Conservation (phyloP, 352 stramenopile genomes). For the Pythium sukuiense region DNA sequence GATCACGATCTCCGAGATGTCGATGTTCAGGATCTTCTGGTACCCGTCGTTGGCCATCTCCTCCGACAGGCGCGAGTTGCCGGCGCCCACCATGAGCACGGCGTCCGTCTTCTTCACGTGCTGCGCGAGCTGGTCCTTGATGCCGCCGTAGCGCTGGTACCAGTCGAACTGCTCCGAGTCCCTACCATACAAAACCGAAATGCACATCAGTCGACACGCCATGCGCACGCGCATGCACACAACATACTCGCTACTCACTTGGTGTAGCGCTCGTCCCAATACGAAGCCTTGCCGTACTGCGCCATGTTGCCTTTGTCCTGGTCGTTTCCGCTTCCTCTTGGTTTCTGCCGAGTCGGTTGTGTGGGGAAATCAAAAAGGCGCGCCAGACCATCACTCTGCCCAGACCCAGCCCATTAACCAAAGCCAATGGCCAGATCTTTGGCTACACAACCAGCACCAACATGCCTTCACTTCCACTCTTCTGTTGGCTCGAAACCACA, state of each 20-base stretch:
- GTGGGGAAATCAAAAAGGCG: constrained; percentile 18
- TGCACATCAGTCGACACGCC: neutral
- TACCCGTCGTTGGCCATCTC: constrained; percentile 96
- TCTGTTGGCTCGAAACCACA: neutral
- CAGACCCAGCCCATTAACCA: too few relatives aligned
- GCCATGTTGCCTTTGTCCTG: constrained; percentile 50
- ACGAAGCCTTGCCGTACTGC: constrained; percentile 92
- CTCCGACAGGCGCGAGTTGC: constrained; percentile 94
- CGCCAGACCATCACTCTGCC: constrained; percentile 24
- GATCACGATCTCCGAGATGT: constrained; percentile 93
- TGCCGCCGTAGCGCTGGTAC: constrained; percentile 92
- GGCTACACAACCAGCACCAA: constrained; percentile 15
- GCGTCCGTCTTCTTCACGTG: constrained; percentile 94
- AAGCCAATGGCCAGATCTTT: neutral
- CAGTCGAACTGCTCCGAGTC: constrained; percentile 94
- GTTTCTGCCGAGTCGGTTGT: constrained; percentile 17
- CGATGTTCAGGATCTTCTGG: constrained; percentile 95
- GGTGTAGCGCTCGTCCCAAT: constrained; percentile 95
- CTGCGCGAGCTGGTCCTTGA: constrained; percentile 89
- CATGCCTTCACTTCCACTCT: too few relatives aligned
- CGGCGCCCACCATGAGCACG: constrained; percentile 92
- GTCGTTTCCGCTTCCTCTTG: constrained; percentile 1
- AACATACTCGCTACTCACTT: constrained; percentile 53
- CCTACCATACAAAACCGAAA: constrained; percentile 35
- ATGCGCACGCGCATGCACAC: neutral